Base-by-base conservation (phyloP, 2,329 filamentous ascomycete genomes). In the Arthroderma sp. region DNA sequence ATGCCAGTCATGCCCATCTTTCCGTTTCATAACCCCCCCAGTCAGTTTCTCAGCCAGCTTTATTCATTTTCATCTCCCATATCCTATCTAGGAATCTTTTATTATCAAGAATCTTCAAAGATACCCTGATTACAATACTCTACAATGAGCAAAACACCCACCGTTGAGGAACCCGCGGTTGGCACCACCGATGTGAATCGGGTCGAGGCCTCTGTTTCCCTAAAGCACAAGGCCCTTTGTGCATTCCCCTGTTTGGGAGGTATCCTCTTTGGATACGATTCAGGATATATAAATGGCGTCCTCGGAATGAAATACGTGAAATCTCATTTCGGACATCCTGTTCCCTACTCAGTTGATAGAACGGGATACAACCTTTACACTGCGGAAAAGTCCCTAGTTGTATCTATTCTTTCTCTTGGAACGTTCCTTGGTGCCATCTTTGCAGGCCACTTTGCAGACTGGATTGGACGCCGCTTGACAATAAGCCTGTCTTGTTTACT, bases 391-490 rank as follows among this genome's bases (percentile, higher is more conserved):
- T 82, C 80, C 0, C 68, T 78, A 36, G 78, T 83, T 48, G 81
- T 84, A 32, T 85, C 82, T 5, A 86, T 86, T 52, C 72, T 87
- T 11, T 86, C 82, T 0, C 80, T 79, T 29, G 83, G 83, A 46
- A 86, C 83, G 30, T 87, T 87, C 64, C 80, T 86, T 51, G 83
- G 83, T 36, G 75, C 82, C 9, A 70, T 87, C 15, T 62, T 59
- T 6, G 77, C 75, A 0, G 74, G 77, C 6, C 69, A 78, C 43
- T 55, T 85, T 36, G 78, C 75, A 27, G 82, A 86, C 54, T 65
- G 61, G 45, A 71, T 85, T 36, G 82, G 82, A 49, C 78, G 83
- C 54, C 77, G 80, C 15, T 59, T 69, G 31, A 79, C 72, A 34
- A 71, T 86, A 48, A 77, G 86, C 47, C 56, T 69, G 27, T 74